Conservation (phyloP, 106 monocot species). For the Narthecium ossifragum region DNA sequence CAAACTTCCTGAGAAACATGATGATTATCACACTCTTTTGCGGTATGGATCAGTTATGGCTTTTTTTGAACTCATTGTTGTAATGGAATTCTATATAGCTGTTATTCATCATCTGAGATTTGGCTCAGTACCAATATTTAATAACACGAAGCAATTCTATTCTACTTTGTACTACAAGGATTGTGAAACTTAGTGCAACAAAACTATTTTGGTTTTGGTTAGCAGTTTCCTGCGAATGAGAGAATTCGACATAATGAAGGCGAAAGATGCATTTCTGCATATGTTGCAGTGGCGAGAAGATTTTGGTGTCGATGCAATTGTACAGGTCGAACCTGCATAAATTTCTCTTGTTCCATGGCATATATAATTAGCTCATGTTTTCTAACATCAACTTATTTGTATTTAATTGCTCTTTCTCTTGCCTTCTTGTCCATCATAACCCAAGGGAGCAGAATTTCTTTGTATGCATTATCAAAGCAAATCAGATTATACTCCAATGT, state of each 20-base stretch:
- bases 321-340: slow-evolving; percentile 28
- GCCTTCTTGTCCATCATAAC: no score
- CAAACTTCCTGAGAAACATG: slow-evolving; percentile 46
- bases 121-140: background rate
- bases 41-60: slow-evolving; percentile 24
- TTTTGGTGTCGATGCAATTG: slow-evolving; percentile 35
- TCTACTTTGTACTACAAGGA: background rate
- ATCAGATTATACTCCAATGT: no score
- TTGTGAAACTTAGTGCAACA: no score
- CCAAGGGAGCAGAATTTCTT: no score
- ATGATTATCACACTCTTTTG: slow-evolving; percentile 58
- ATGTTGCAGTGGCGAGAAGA: slow-evolving; percentile 75
- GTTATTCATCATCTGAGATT: no score
- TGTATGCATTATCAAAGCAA: no score
- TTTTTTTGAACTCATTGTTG: background rate
- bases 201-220: background rate
- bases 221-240: slow-evolving; percentile 51
- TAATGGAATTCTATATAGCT: no score
- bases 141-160: background rate
- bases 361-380: background rate
- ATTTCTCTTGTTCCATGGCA: background rate
- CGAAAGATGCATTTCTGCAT: slow-evolving; percentile 48
- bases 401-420: no score
- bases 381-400: no score
- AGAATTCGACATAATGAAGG: slow-evolving; percentile 33